Evolutionary conservation across 2,329 filamentous ascomycete genomes (phyloP).

Genomic region (Penicillium oxalicum): DNA sequence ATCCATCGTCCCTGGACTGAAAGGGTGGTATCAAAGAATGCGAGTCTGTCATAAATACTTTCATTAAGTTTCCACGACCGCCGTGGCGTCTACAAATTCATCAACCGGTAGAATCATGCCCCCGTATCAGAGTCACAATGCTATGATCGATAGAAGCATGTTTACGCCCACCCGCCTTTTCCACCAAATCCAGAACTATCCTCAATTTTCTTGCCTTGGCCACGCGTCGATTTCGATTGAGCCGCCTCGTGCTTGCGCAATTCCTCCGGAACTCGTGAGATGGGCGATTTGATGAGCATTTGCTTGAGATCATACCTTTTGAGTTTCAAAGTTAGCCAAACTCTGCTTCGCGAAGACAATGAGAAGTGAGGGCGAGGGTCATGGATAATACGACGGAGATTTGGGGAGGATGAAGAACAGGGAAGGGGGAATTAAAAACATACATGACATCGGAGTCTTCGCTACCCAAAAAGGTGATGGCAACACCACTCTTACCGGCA

Average conservation of each 20-base stretch:
- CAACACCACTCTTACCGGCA: constrained; percentile 92
- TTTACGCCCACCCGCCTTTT: constrained; percentile 31
- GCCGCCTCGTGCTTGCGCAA: constrained; percentile 81
- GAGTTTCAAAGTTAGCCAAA: too few species aligned
- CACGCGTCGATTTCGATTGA: constrained; percentile 66
- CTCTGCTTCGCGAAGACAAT: background rate
- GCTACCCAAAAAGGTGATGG: constrained; percentile 88
- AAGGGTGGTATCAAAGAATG: too few species aligned
- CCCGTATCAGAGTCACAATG: background rate
- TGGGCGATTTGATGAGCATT: constrained; percentile 85
- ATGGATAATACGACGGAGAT: background rate
- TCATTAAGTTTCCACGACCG: too few species aligned
- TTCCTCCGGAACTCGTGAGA: constrained; percentile 87
- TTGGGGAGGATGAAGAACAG: background rate
- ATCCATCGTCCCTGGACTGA: too few species aligned
- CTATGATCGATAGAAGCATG: background rate
- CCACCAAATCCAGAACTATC: constrained; percentile 34
- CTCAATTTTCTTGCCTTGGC: constrained; percentile 46
- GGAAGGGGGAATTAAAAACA: constrained; percentile 18
- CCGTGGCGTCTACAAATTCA: too few species aligned
- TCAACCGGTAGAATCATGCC: too few species aligned
- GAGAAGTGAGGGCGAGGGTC: too few species aligned
- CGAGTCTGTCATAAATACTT: too few species aligned
- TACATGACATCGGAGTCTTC: constrained; percentile 86
- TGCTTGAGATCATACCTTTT: constrained; percentile 74